Evolutionary conservation across 2,329 filamentous ascomycete genomes (phyloP), one percentile per base, ranked within the genome.

Genomic region (Alternaria panax): DNA sequence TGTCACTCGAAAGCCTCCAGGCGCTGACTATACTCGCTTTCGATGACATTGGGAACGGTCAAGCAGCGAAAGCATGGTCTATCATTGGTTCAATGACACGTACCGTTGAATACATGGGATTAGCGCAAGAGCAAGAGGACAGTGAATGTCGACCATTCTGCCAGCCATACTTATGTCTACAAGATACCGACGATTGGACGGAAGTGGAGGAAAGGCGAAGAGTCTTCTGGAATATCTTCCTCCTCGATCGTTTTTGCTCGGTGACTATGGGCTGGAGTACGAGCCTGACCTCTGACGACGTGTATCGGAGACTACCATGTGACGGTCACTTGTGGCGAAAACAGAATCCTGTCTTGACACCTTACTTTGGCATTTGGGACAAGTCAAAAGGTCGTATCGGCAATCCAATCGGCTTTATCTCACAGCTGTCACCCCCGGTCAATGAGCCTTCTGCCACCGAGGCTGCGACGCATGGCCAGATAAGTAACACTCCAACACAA

Each of bases 361-460:
- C 64, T 4, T 69, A 65, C 41, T 60, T 69, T 36, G 66, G 66
- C 25, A 69, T 69, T 25, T 69, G 66, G 66, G 66, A 69, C 57
- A 66, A 63, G 32, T 67, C 66, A 7, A 60, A 54, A 51, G 63
- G 60, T 11, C 58, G 62, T 8, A 65, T 69, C 16, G 66, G 66
- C 4, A 62, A 64, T 22, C 61, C 60, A 16, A 66, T 69, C 14
- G 53, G 57, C 7, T 67, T 56, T 14, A 22, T 63, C 11, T 62
- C 64, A 42, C 58, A 54, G 5, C 54, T 51, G 20, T 50, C 48
- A 28, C 57, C 59, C 12, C 51, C 47, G 42, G 41, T 28, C n/a
- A 28, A 36, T 8, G 16, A 36, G 16, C 1, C 34, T 4, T n/a
- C 34, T 7, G 34, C 34, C 34, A 36, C 34, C 3, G 16, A 36